phyloP scores from a whole-genome alignment of 306 rosid genomes.

The Sphenostylis stenocarpa region DNA sequence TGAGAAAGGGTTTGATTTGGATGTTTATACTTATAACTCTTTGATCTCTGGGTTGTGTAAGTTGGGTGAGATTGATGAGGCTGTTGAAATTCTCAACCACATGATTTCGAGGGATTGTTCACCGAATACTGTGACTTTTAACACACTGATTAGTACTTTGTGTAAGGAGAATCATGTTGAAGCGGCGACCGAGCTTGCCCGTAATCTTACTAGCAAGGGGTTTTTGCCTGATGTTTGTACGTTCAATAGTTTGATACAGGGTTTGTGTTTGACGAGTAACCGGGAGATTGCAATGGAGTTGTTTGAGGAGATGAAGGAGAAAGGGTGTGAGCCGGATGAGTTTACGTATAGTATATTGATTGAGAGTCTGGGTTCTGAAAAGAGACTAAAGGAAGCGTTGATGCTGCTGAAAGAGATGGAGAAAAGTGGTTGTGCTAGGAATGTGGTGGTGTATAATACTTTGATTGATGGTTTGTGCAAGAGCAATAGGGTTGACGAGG shows the following conservation, averaged over 20 bases:
- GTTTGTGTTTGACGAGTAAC: constrained; percentile 64
- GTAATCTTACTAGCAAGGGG: constrained; percentile 66
- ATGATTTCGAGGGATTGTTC: constrained; percentile 73
- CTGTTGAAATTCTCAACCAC: constrained; percentile 65
- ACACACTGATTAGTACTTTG: constrained; percentile 67
- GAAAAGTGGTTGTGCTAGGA: constrained; percentile 70
- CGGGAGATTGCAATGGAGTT: constrained; percentile 67
- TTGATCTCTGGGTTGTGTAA: constrained; percentile 79
- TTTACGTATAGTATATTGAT: constrained; percentile 83
- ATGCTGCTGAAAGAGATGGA: constrained; percentile 79
- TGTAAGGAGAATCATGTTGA: constrained; percentile 77
- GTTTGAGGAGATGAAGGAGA: constrained; percentile 82
- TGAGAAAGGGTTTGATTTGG: constrained; percentile 73
- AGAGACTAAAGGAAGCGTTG: constrained; percentile 66
- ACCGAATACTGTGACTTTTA: constrained; percentile 76
- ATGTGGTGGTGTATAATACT: constrained; percentile 74
- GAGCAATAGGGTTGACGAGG: constrained; percentile 69
- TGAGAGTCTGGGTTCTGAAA: constrained; percentile 61
- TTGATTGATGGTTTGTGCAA: constrained; percentile 87
- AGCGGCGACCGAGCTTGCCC: constrained; percentile 73
- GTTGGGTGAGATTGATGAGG: constrained; percentile 73
- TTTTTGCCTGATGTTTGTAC: constrained; percentile 86
- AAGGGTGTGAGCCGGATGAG: constrained; percentile 76
- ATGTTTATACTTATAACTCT: constrained; percentile 73
- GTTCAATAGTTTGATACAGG: constrained; percentile 78